Conservation (phyloP, 208 protist species). For the Phytomonas francai region DNA sequence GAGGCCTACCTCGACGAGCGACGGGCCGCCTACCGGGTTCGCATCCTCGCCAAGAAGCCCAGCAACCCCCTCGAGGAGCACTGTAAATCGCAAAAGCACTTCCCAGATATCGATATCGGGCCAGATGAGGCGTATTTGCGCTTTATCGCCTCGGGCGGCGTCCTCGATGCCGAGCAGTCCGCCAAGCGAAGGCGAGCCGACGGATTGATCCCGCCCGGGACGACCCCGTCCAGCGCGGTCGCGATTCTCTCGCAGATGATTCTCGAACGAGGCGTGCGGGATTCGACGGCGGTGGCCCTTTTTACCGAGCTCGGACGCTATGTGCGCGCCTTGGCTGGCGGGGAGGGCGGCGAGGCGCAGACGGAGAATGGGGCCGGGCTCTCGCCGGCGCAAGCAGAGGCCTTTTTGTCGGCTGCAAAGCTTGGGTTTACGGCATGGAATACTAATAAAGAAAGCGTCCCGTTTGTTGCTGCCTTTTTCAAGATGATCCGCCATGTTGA, state of each 20-base stretch:
- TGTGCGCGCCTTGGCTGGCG: constrained; percentile 33
- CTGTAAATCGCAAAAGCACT: constrained; percentile 63
- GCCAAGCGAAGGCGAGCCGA: constrained; percentile 36
- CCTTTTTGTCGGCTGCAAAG: constrained; percentile 62
- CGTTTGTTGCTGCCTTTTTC: constrained; percentile 70
- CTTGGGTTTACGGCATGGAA: constrained; percentile 78
- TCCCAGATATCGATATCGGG: constrained; percentile 71
- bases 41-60: constrained; percentile 54
- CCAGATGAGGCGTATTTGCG: constrained; percentile 24
- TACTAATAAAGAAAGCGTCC: constrained; percentile 32
- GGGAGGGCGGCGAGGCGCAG: constrained; percentile 8
- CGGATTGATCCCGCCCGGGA: constrained; percentile 44
- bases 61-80: constrained; percentile 47
- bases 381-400: constrained; percentile 44
- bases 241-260: constrained; percentile 65
- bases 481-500: constrained; percentile 46
- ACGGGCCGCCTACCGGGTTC: constrained; percentile 65
- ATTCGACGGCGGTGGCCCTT: constrained; percentile 39
- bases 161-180: constrained; percentile 8
- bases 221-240: constrained; percentile 37
- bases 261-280: constrained; percentile 74
- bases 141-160: not conserved
- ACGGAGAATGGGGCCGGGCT: constrained; percentile 18
- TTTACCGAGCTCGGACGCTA: constrained; percentile 52
- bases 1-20: constrained; percentile 67